phyloP scores from a whole-genome alignment of 176 grass and related monocot genomes.

The Musa troglodytarum region DNA sequence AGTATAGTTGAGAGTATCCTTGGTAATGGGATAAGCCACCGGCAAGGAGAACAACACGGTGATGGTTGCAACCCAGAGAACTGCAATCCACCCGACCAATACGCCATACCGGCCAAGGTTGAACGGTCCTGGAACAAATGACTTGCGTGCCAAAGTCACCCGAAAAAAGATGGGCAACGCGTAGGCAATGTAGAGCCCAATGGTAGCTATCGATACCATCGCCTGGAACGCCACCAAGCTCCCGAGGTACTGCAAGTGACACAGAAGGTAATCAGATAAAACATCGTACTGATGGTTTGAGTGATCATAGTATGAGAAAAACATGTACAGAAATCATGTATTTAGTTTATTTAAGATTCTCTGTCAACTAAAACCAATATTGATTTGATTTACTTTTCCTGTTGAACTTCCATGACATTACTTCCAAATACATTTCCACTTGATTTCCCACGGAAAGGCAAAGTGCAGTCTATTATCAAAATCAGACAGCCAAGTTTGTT shows the following conservation, averaged over 20 bases:
- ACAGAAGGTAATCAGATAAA: not conserved
- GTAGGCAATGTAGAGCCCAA: slow-evolving; percentile 83
- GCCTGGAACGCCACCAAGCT: slow-evolving; percentile 95
- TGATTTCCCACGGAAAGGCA: too few relatives aligned
- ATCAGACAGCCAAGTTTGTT: too few relatives aligned
- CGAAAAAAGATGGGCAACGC: slow-evolving; percentile 81
- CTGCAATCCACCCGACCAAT: slow-evolving; percentile 57
- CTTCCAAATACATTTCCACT: too few relatives aligned
- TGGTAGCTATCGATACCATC: slow-evolving; percentile 94
- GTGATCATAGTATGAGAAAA: too few relatives aligned
- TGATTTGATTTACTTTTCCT: too few relatives aligned
- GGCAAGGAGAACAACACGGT: slow-evolving; percentile 89
- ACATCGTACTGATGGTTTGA: too few relatives aligned
- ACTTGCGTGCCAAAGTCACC: slow-evolving; percentile 61
- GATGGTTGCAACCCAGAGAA: slow-evolving; percentile 92
- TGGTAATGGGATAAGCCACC: slow-evolving; percentile 66
- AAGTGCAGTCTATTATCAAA: too few relatives aligned
- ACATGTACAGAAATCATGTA: too few relatives aligned
- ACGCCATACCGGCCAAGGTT: slow-evolving; percentile 65
- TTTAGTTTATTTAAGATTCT: too few relatives aligned
- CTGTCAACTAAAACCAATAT: too few relatives aligned
- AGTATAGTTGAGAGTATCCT: slow-evolving; percentile 82
- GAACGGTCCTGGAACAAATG: slow-evolving; percentile 62
- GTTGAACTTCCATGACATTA: too few relatives aligned
- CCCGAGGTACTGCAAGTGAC: slow-evolving; percentile 52